Conservation (phyloP, 2,329 filamentous ascomycete genomes). For the Graphilbum fragrans region DNA sequence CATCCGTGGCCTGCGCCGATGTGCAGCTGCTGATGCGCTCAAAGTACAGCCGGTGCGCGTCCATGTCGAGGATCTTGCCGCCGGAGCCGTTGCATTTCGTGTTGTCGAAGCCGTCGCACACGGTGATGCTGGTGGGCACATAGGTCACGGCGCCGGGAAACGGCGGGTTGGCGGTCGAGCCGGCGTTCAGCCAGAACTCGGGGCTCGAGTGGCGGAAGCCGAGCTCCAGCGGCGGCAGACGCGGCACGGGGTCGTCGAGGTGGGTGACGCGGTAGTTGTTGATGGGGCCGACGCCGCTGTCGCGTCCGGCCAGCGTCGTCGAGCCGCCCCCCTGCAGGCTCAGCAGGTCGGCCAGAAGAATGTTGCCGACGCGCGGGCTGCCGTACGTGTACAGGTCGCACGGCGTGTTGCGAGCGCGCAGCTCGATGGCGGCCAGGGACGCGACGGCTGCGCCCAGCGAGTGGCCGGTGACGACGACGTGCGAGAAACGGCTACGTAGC, state of each 20-base stretch:
- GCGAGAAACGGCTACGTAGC: constrained; percentile 35
- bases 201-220: constrained; percentile 56
- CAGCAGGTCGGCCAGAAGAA: constrained; percentile 39
- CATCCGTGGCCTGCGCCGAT: no score
- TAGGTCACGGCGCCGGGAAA: constrained; percentile 17
- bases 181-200: constrained; percentile 50
- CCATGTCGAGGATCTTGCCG: constrained; percentile 25
- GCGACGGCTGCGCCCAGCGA: constrained; percentile 56
- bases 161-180: constrained; percentile 13
- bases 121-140: constrained; percentile 24
- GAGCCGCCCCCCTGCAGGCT: constrained; percentile 25
- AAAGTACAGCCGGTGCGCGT: constrained; percentile 38
- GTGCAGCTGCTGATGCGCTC: constrained; percentile 27
- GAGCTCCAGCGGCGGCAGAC: constrained; percentile 48
- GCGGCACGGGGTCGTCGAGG: constrained; percentile 52
- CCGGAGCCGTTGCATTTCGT: constrained; percentile 36
- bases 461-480: constrained; percentile 51
- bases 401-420: constrained; percentile 33
- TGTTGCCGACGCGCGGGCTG: constrained; percentile 52
- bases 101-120: constrained; percentile 37
- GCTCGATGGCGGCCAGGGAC: constrained; percentile 43
- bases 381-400: constrained; percentile 56
- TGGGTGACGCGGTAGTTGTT: constrained; percentile 55
- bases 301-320: no score
- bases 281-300: constrained; percentile 16